Conservation (phyloP, 2,329 filamentous ascomycete genomes). For the Ophiostoma sp. region DNA sequence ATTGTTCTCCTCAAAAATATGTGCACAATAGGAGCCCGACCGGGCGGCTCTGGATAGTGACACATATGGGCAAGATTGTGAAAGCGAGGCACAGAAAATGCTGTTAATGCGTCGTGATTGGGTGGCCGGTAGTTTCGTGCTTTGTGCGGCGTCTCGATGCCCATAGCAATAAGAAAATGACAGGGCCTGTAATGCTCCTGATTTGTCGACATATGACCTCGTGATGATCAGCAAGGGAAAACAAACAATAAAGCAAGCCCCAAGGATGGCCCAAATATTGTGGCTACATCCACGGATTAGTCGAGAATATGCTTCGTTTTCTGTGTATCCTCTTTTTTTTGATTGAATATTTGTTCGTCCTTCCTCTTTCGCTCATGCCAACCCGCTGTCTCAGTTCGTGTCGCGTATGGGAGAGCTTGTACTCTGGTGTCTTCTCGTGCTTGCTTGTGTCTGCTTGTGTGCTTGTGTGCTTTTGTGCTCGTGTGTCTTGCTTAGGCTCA, state of each 20-base stretch:
- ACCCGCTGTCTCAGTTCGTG: not conserved
- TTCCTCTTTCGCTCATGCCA: not conserved
- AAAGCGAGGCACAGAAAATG: not conserved
- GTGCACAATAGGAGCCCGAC: not conserved
- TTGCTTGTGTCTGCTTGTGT: not conserved
- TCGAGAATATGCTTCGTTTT: not conserved
- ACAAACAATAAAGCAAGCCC: not conserved
- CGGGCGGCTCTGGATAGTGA: not conserved
- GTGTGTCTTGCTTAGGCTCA: slow-evolving; percentile 10
- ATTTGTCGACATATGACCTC: slow-evolving; percentile 15
- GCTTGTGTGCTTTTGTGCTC: not conserved
- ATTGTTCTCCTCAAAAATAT: not conserved
- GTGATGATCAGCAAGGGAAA: not conserved
- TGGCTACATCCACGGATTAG: not conserved
- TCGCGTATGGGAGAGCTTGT: not conserved
- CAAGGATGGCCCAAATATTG: not conserved
- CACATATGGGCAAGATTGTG: not conserved
- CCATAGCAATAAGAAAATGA: not conserved
- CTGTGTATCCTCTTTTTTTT: not conserved
- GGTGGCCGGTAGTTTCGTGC: not conserved
- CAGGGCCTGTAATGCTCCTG: slow-evolving; percentile 2
- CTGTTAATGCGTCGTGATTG: slow-evolving; percentile 3
- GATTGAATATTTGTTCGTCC: not conserved
- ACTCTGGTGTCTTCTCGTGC: not conserved
- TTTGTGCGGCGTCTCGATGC: slow-evolving; percentile 2